These are phyloP conservation scores for Alternaria atra DNA, from an alignment of 2,329 filamentous ascomycete genomes.

Conservation along the genomic window DNA sequence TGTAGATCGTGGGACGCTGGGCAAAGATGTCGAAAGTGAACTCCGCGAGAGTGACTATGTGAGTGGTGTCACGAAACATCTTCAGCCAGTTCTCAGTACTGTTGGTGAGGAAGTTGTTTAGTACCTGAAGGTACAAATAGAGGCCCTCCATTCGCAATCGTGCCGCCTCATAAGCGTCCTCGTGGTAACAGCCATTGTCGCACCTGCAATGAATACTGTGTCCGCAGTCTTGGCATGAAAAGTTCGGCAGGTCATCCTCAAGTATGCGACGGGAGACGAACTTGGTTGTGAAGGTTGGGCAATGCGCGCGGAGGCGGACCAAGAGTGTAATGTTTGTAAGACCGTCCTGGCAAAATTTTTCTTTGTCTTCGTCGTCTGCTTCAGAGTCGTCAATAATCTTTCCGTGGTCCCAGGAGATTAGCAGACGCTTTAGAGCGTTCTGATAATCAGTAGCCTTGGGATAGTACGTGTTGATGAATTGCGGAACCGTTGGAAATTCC, in stretches of 20 bases:
- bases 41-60: too few relatives aligned
- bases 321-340: background rate
- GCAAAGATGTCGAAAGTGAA: too few relatives aligned
- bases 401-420: background rate
- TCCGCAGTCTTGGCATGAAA: background rate
- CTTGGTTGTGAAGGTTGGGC: background rate
- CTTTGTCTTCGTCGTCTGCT: background rate
- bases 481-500: background rate
- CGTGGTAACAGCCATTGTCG: too few relatives aligned
- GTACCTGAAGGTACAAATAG: too few relatives aligned
- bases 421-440: background rate
- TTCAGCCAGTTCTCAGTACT: too few relatives aligned
- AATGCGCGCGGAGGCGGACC: background rate
- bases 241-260: background rate
- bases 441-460: background rate
- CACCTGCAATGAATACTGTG: too few relatives aligned
- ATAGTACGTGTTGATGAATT: background rate
- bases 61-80: too few relatives aligned
- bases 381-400: background rate
- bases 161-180: too few relatives aligned
- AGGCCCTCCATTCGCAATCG: too few relatives aligned
- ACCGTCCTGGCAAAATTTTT: background rate
- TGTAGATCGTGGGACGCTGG: background rate
- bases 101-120: too few relatives aligned
- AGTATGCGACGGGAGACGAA: background rate